Base-by-base conservation (phyloP, 768 basidiomycete genomes). In the Phylloporus arenicola region DNA sequence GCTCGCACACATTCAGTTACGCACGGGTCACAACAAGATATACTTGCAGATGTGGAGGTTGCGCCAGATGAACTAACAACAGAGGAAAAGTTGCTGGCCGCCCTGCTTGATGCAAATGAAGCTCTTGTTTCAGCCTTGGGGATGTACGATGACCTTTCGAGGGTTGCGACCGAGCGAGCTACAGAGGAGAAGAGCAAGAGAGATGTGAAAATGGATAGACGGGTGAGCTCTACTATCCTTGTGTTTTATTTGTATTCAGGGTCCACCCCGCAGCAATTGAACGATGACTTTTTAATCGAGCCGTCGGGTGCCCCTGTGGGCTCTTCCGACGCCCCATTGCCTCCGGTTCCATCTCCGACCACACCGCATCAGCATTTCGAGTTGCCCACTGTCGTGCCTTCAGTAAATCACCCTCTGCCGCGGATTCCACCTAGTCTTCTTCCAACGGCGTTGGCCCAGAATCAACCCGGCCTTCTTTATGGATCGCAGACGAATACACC, bases 81-180 rank as follows among this genome's bases (percentile, higher is more conserved):
- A 9, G 90, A 93, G 65, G 90, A 92, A 63, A 72, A 82, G 57
- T 75, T 93, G 6, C 73, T 94, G 31, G 84, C 78, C 8, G 78
- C 80, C 13, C 70, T 94, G 51, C 75, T 95, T 17, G 80, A 72
- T 17, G 86, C 91, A 6, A 85, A 93, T 62, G 83, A 75, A 47
- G 82, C 82, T 40, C 74, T 94, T 22, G 54, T 83, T 3, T 82
- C 80, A 33, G 86, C 82, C 2, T 64, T 93, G 50, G 72, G 76
- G 45, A 80, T 88, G 60, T 84, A 92, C 57, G 86, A 92, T 11
- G 91, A 95, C 59, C 70, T 92, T 31, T 76, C 84, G 54, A 74
- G 83, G 19, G 74, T 91, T 16, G 88, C 77, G 13, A 63, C 75
- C 31, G 83, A 74, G 45, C 73, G 71, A 53, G 64, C 60, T 43